Conservation (phyloP, 2,329 filamentous ascomycete genomes). For the Aspergillus transmontanensis region DNA sequence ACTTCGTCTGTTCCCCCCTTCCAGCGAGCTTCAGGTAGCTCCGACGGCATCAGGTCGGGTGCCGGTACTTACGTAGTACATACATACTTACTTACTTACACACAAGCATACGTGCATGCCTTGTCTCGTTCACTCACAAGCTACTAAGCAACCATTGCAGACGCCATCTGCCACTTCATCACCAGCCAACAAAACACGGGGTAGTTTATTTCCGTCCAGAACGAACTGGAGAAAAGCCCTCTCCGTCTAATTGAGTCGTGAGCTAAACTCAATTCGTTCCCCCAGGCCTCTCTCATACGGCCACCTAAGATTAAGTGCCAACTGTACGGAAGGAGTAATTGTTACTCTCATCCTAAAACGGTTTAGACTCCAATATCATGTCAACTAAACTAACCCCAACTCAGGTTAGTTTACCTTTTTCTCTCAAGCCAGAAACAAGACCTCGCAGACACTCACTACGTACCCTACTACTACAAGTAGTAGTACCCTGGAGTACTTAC, state of each 20-base stretch:
- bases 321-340: not conserved
- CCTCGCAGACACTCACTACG: too few relatives aligned
- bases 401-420: not conserved
- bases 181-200: slow-evolving; percentile 3
- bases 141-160: not conserved
- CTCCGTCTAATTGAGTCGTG: not conserved
- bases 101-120: not conserved
- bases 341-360: not conserved
- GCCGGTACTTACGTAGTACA: not conserved
- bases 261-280: not conserved
- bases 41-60: not conserved
- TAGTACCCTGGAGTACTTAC: not conserved
- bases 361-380: not conserved
- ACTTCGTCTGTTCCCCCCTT: not conserved
- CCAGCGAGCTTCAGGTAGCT: not conserved
- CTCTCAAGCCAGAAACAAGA: not conserved
- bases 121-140: not conserved
- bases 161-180: slow-evolving; percentile 1
- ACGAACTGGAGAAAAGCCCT: not conserved
- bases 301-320: not conserved
- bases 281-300: not conserved
- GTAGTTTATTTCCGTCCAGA: not conserved
- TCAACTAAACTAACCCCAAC: not conserved
- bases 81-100: not conserved
- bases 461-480: not conserved